Conservation (phyloP, 208 protist species). For the Trypanosoma platydactyli region DNA sequence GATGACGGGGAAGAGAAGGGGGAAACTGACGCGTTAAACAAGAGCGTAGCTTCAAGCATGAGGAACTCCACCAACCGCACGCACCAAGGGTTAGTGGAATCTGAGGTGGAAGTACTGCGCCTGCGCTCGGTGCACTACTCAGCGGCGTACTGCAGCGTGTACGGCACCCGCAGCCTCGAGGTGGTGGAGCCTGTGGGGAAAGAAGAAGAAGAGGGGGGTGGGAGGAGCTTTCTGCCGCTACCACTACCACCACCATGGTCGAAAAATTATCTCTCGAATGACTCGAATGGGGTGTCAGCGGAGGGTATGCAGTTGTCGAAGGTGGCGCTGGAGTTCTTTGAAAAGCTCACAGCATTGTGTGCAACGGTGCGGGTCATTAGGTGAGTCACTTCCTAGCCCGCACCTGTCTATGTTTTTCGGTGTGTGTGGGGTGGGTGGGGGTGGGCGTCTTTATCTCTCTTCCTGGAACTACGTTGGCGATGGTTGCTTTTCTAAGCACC, state of each 20-base stretch:
- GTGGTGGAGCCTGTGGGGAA: slow-evolving; percentile 56
- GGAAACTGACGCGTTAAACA: background rate
- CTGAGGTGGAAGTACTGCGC: slow-evolving; percentile 35
- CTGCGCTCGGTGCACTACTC: slow-evolving; percentile 62
- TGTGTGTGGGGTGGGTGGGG: background rate
- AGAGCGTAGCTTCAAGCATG: background rate
- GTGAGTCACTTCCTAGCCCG: slow-evolving; percentile 1
- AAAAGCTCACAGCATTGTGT: slow-evolving; percentile 46
- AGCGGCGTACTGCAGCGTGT: slow-evolving; percentile 75
- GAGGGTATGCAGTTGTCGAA: slow-evolving; percentile 46
- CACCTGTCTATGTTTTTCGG: background rate
- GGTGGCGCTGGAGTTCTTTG: slow-evolving; percentile 51
- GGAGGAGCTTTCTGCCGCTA: slow-evolving; percentile 45
- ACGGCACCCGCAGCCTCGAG: slow-evolving; percentile 61
- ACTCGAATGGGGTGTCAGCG: slow-evolving; percentile 39
- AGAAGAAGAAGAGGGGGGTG: slow-evolving; percentile 31
- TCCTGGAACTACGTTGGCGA: no score
- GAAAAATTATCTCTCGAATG: slow-evolving; percentile 46
- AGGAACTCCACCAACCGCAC: slow-evolving; percentile 5
- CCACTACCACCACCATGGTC: slow-evolving; percentile 24
- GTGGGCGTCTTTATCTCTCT: background rate
- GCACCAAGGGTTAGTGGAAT: slow-evolving; percentile 20
- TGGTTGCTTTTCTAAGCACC: no score
- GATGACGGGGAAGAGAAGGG: slow-evolving; percentile 28
- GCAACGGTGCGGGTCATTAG: slow-evolving; percentile 49